Conservation (phyloP, 139 green algal species). For the Parachlorella kessleri region DNA sequence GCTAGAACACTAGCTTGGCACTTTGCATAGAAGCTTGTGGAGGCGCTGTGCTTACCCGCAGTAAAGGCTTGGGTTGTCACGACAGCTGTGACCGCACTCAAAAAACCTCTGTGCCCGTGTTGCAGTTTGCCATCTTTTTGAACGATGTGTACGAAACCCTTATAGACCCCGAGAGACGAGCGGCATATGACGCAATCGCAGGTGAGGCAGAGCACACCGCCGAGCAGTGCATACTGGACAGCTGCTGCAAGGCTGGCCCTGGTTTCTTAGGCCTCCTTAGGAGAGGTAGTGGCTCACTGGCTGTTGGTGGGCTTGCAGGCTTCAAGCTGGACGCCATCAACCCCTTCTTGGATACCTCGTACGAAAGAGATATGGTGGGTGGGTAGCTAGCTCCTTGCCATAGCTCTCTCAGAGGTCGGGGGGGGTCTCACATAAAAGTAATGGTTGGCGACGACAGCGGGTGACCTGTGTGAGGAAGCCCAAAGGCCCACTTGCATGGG, state of each 20-base stretch:
- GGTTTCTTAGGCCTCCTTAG: background rate
- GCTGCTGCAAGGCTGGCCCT: background rate
- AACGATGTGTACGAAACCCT: conserved; percentile 43
- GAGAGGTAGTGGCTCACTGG: background rate
- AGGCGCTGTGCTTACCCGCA: background rate
- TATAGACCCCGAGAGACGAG: conserved; percentile 31
- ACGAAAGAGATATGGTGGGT: conserved; percentile 59
- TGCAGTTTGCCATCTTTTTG: conserved; percentile 41
- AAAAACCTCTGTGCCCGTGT: background rate
- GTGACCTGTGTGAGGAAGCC: too few relatives aligned
- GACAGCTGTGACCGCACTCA: background rate
- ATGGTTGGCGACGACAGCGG: too few relatives aligned
- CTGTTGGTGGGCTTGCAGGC: background rate
- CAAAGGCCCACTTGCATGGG: too few relatives aligned
- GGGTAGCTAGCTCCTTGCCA: conserved; percentile 58
- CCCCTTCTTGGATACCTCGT: conserved; percentile 31
- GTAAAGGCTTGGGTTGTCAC: background rate
- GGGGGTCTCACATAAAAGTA: too few relatives aligned
- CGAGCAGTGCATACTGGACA: too few relatives aligned
- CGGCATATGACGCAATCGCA: conserved; percentile 37
- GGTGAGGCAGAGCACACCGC: background rate
- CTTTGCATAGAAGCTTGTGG: background rate
- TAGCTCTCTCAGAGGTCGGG: conserved; percentile 57
- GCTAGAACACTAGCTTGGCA: background rate
- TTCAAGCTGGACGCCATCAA: conserved; percentile 10